A percentile compares a stretch with the other conserved stretches of the same genome.
These are phyloP conservation scores for Xylogone sp. DNA, from an alignment of 2,329 filamentous ascomycete species.

Conservation along the genomic window DNA sequence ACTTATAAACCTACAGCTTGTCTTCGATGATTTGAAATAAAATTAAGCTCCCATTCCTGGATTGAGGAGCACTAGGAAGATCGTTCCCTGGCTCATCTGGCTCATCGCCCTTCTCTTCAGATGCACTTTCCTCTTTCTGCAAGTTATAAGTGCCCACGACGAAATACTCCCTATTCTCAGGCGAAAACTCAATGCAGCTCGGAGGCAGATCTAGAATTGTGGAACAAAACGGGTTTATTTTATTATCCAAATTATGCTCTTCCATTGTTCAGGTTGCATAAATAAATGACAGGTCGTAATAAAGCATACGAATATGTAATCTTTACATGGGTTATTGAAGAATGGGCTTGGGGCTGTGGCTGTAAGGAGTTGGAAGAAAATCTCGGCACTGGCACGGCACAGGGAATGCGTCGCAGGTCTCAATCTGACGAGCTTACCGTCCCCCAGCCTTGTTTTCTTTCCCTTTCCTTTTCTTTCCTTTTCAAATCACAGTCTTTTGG, in stretches of 20 bases:
- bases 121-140: conserved; percentile 42
- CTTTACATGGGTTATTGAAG: no score
- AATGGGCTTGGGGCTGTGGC: no score
- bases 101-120: conserved; percentile 12
- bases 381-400: no score
- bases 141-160: conserved; percentile 84
- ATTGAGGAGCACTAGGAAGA: conserved; percentile 39
- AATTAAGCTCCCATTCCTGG: conserved; percentile 69
- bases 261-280: conserved; percentile 6
- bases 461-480: no score
- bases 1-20: conserved; percentile 47
- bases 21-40: conserved; percentile 55
- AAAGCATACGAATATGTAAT: no score
- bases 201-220: conserved; percentile 63
- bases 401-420: no score
- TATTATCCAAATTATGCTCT: not conserved
- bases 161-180: conserved; percentile 52
- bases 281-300: not conserved
- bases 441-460: no score
- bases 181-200: conserved; percentile 74
- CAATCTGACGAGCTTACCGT: no score
- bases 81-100: conserved; percentile 8
- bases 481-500: no score
- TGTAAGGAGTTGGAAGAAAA: no score
- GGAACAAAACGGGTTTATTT: conserved; percentile 34